phyloP scores from a whole-genome alignment of 345 rosid genomes.

The Salix brachista region DNA sequence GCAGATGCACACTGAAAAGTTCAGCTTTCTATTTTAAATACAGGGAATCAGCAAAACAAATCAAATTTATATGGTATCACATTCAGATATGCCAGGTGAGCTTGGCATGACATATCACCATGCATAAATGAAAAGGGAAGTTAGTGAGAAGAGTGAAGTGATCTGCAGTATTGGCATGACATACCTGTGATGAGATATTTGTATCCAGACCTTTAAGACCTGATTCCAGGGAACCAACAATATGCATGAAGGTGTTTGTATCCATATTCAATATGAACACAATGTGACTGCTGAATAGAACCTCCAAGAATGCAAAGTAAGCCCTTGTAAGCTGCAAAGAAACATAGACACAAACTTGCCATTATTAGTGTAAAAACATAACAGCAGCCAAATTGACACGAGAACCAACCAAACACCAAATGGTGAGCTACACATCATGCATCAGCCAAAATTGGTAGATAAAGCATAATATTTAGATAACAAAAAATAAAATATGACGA shows the following conservation, averaged over 20 bases:
- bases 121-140: not conserved
- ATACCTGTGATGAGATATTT: constrained; percentile 86
- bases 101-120: not conserved
- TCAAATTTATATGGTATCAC: not conserved
- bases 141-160: not conserved
- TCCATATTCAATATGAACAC: constrained; percentile 71
- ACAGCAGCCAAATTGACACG: not conserved
- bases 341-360: constrained; percentile 13
- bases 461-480: not conserved
- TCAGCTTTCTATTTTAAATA: constrained; percentile 12
- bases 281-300: constrained; percentile 74
- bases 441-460: not conserved
- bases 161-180: constrained; percentile 8
- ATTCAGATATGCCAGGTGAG: not conserved
- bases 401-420: not conserved
- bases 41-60: not conserved
- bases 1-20: constrained; percentile 84
- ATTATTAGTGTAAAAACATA: not conserved
- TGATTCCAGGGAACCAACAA: constrained; percentile 91
- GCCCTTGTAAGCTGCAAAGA: constrained; percentile 88
- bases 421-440: not conserved
- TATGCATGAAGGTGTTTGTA: constrained; percentile 82
- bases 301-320: constrained; percentile 92
- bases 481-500: not conserved
- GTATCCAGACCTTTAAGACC: constrained; percentile 95